Percentiles rank a stretch among this genome's conserved stretches.
These are phyloP conservation scores for Panaeolus cyanescens DNA, from an alignment of 768 basidiomycete genomes.

Conservation along the genomic window DNA sequence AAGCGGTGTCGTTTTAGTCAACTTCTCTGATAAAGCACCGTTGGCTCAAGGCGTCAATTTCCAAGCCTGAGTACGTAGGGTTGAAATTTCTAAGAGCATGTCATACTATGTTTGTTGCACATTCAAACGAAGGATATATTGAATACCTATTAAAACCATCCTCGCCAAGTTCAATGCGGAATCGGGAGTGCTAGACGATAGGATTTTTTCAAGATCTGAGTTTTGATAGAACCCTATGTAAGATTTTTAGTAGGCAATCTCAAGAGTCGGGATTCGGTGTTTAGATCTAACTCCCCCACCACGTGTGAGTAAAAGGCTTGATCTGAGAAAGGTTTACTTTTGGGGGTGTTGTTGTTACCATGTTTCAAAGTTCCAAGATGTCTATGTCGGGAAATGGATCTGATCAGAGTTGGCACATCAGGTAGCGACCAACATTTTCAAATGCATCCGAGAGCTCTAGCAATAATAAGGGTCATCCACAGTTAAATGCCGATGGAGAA, in stretches of 20 bases:
- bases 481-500: constrained; percentile 35
- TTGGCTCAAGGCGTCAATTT: constrained; percentile 95
- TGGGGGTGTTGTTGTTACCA: constrained; percentile 30
- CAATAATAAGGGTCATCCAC: constrained; percentile 18
- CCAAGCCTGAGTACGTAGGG: constrained; percentile 35
- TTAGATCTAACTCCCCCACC: constrained; percentile 15
- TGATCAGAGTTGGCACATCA: constrained; percentile 18
- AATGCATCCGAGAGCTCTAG: not conserved
- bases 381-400: constrained; percentile 14
- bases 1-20: constrained; percentile 47
- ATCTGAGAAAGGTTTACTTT: constrained; percentile 17
- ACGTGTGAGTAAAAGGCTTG: not conserved
- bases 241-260: constrained; percentile 12
- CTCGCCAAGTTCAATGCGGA: not conserved
- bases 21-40: constrained; percentile 87
- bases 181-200: not conserved
- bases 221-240: not conserved
- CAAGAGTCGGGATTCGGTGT: constrained; percentile 19
- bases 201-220: not conserved
- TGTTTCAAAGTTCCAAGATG: constrained; percentile 23
- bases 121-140: not conserved
- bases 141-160: not conserved
- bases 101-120: not conserved
- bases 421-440: constrained; percentile 15
- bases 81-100: not conserved